A percentile compares a stretch with the other conserved stretches of the same genome.
These are phyloP conservation scores for Lichtheimia hyalospora DNA, from an alignment of 371 early-diverging fungal species.

Conservation along the genomic window DNA sequence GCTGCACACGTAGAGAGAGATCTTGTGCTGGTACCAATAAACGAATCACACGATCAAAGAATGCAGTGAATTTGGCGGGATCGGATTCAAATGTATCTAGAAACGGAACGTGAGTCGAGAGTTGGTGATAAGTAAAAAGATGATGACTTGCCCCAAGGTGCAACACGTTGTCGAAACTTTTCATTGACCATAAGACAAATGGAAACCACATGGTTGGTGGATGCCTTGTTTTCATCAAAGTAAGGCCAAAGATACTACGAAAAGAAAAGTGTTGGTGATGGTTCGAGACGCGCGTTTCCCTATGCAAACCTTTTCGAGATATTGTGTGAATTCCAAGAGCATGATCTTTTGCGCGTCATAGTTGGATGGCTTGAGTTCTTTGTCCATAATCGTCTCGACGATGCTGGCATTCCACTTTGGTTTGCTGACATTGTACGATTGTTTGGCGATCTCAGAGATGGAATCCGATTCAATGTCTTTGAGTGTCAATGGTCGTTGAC, in stretches of 20 bases:
- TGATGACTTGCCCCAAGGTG: slow-evolving; percentile 53
- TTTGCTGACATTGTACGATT: slow-evolving; percentile 33
- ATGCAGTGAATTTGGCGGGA: slow-evolving; percentile 52
- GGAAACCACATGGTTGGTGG: slow-evolving; percentile 65
- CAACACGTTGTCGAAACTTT: slow-evolving; percentile 70
- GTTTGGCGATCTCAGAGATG: slow-evolving; percentile 52
- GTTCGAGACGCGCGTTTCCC: neutral
- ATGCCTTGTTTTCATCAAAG: slow-evolving; percentile 45
- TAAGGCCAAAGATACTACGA: slow-evolving; percentile 78
- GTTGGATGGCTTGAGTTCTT: slow-evolving; percentile 53
- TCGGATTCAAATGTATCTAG: slow-evolving; percentile 53
- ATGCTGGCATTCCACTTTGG: slow-evolving; percentile 51
- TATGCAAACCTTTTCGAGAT: slow-evolving; percentile 71
- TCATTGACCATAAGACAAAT: slow-evolving; percentile 88
- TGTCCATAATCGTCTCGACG: slow-evolving; percentile 59
- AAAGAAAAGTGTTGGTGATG: neutral
- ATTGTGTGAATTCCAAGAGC: slow-evolving; percentile 75
- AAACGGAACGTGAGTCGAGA: neutral
- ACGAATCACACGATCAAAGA: slow-evolving; percentile 58
- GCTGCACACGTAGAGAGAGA: slow-evolving; percentile 36
- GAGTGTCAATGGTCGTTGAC: slow-evolving; percentile 40
- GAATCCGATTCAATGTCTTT: slow-evolving; percentile 58
- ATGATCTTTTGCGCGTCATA: slow-evolving; percentile 58
- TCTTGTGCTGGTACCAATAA: slow-evolving; percentile 32
- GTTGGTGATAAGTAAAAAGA: neutral